Base-by-base conservation (phyloP, 306 rosid genomes). In the Acacia acuminata region DNA sequence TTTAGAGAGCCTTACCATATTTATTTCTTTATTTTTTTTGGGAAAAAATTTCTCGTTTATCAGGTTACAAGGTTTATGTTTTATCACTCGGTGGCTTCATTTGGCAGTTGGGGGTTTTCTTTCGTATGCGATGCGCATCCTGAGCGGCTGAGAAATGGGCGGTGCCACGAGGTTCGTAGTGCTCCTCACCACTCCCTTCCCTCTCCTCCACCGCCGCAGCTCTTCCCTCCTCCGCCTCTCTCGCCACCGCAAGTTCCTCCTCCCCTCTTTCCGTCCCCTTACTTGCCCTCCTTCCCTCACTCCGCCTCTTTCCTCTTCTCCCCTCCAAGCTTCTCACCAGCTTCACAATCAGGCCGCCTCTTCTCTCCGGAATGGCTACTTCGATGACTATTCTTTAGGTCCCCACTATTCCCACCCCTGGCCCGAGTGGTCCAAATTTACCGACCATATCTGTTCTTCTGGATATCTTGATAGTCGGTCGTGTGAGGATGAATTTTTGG, bases 341-440 rank as follows among this genome's bases (percentile, higher is more conserved):
- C 63, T 56, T n/a, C 63, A 56, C 63, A 56, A 20, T n/a, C 63
- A 56, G 24, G 24, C 63, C 1, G 27, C 63, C 24, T 20, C 63
- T 25, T 56, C 63, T 56, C 7, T 56, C 27, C 27, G 63, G 10
- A 56, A 56, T n/a, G 24, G 25, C 63, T 3, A 56, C 63, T 56
- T n/a, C 25, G 63, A 56, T 17, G 63, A 56, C 63, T n/a, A 8
- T 56, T 20, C 63, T n/a, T n/a, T 20, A 19, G 12, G 25, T 8
- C 63, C 25, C 63, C 27, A 20, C 11, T 16, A 56, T 56, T 56
- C 63, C 27, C 85, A 81, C 50, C 88, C 87, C 2, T 93, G 91
- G 90, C 91, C 90, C 17, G 98, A 95, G 73, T 91, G 90, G 91
- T 83, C 92, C 48, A 48, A 73, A 55, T 87, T 96, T 51, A 77